Conservation (phyloP, 1,284 basidiomycete species). For the Sanghuangporus baumii region DNA sequence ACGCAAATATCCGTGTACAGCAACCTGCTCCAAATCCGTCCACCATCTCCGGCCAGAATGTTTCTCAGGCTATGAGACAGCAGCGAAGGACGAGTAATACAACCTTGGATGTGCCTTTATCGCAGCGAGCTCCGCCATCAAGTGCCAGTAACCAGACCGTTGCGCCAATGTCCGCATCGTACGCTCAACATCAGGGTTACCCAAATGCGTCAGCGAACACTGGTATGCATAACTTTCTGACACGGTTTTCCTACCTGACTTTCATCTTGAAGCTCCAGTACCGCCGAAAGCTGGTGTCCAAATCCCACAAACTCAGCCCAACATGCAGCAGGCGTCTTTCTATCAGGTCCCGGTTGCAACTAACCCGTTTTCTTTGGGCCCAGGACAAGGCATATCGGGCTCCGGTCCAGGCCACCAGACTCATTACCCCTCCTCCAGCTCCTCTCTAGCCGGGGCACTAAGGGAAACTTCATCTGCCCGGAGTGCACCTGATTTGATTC, state of each 20-base stretch:
- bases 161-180: not conserved
- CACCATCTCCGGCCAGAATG: no score
- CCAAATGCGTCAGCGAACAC: not conserved
- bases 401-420: not conserved
- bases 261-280: not conserved
- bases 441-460: slow-evolving; percentile 6
- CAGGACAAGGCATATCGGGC: not conserved
- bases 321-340: not conserved
- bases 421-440: not conserved
- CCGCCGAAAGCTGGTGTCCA: not conserved
- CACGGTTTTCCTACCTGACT: not conserved
- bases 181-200: not conserved
- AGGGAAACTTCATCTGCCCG: not conserved
- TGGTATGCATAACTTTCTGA: not conserved
- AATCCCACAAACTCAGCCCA: not conserved
- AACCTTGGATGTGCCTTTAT: no score
- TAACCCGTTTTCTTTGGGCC: not conserved
- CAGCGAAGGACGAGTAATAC: no score
- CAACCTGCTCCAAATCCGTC: no score
- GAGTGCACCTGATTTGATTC: not conserved
- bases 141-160: no score
- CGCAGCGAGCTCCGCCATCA: no score
- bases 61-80: no score
- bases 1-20: no score
- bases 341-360: no score